Percentiles rank a stretch among this genome's conserved stretches.
phyloP scores from a whole-genome alignment of 2,329 filamentous ascomycete species.

The Fusarium miscanthi region DNA sequence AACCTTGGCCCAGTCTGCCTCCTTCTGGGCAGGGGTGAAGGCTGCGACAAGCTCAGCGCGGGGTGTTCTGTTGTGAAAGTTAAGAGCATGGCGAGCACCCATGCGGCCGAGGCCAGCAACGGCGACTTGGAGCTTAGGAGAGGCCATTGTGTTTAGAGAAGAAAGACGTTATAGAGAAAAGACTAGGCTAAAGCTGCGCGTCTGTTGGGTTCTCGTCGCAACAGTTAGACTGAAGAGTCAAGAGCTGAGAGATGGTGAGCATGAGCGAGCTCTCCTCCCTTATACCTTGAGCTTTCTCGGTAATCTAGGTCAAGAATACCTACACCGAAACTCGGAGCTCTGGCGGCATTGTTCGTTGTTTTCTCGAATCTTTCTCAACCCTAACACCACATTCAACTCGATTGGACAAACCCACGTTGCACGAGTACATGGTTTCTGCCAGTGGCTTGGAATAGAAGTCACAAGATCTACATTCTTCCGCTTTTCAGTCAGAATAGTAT shows the following conservation, averaged over 20 bases:
- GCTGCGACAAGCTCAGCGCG: conserved; percentile 43
- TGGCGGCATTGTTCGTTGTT: neutral
- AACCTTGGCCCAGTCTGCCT: conserved; percentile 40
- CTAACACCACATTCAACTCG: conserved; percentile 1
- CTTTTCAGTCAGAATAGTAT: neutral
- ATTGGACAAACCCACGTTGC: neutral
- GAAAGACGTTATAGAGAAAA: neutral
- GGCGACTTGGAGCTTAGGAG: conserved; percentile 41
- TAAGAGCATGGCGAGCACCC: conserved; percentile 45
- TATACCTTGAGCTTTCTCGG: conserved; percentile 15
- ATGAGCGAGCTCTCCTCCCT: conserved; percentile 22
- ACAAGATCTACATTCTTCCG: conserved; percentile 10
- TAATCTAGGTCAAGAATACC: neutral
- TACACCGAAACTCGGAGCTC: conserved; percentile 21
- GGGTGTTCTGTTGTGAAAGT: conserved; percentile 42
- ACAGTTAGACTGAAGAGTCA: neutral
- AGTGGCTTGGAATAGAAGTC: neutral
- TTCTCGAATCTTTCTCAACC: neutral
- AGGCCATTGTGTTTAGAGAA: conserved; percentile 27
- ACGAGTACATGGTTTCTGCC: neutral
- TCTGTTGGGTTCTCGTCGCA: neutral
- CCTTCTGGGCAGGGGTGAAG: conserved; percentile 41
- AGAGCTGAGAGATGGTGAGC: neutral
- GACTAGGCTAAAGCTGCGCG: neutral
- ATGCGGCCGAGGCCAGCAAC: conserved; percentile 44